Base-by-base conservation (phyloP, 1,139 yeast genomes). In the Kodamaea ohmeri region DNA sequence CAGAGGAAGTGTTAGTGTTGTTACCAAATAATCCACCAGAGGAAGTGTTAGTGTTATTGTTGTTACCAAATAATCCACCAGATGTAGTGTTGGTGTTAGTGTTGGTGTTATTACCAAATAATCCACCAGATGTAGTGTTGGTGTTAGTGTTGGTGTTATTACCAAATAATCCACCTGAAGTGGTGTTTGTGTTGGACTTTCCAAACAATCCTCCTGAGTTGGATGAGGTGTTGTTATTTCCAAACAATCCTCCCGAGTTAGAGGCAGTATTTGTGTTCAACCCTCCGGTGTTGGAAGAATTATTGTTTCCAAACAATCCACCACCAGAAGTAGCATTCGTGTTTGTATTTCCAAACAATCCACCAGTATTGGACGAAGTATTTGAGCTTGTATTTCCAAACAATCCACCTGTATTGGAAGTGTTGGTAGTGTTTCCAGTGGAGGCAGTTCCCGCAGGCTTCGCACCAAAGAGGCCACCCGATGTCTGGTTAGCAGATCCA, bases 201-300 rank as follows among this genome's bases (percentile, higher is more conserved):
- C 64, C 62, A 47, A 60, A 58, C 25, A 60, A 44, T 2, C 64
- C 62, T 2, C 57, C 59, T 15, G 45, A 36, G 12, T 51, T 38
- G 13, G 45, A 38, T 18, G 65, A 52, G 54, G 43, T 46, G 29
- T 65, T 52, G 47, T 43, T 45, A 41, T 36, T 43, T 3, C 60
- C 47, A 48, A 48, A 49, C 38, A 49, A 37, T 1, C 46, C 45
- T 1, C 50, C 50, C 8, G 28, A 6, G 16, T 13, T 25, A 17
- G 13, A 8, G 12, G 15, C 14, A 25, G 4, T 25, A 13, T 15
- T 25, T 5, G 28, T 13, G 15, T 12, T 12, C 5, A 13, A 7
- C 12, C 13, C 12, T 25, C 16, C 15, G 14, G 28, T 13, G 6
- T 8, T n/a, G 8, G 37, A 14, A 9, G 17, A 11, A n/a, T 13